phyloP scores from a whole-genome alignment of 2,329 filamentous ascomycete species.

The Penicillium frequentans region DNA sequence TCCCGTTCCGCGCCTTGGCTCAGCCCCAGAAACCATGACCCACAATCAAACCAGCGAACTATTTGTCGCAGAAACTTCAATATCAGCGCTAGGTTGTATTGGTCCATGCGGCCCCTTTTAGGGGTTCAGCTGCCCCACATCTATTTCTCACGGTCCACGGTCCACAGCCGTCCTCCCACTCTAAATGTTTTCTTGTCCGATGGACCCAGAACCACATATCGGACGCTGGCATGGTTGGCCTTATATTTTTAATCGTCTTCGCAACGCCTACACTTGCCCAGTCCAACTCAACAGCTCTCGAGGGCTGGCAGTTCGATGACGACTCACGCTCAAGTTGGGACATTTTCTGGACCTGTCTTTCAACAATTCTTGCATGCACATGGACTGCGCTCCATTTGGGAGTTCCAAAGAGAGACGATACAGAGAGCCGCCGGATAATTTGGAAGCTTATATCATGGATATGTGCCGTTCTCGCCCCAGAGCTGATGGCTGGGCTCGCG shows the following conservation, averaged over 20 bases:
- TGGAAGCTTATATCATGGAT: neutral
- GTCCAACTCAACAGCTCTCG: slow-evolving; percentile 6
- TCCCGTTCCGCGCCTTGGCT: too few relatives aligned
- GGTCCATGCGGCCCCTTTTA: neutral
- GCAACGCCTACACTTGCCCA: neutral
- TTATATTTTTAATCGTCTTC: neutral
- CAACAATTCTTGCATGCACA: slow-evolving; percentile 17
- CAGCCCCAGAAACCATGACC: too few relatives aligned
- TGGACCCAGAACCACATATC: neutral
- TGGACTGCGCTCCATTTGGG: slow-evolving; percentile 15
- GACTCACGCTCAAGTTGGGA: slow-evolving; percentile 13
- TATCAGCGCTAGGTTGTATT: neutral
- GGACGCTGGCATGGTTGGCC: neutral
- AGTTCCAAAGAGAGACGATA: neutral
- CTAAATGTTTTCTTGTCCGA: neutral
- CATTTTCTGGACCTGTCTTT: slow-evolving; percentile 18
- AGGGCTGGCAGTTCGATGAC: slow-evolving; percentile 11
- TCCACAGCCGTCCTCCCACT: neutral
- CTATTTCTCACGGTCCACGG: neutral
- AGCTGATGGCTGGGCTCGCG: slow-evolving; percentile 1
- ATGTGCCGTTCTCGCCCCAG: slow-evolving; percentile 4
- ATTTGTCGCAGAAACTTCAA: neutral
- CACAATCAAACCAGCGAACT: too few relatives aligned
- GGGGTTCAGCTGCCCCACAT: neutral
- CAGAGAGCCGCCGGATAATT: neutral